These are phyloP conservation scores for Globisporangium carolinianum DNA, from an alignment of 352 stramenopile species.

Conservation along the genomic window DNA sequence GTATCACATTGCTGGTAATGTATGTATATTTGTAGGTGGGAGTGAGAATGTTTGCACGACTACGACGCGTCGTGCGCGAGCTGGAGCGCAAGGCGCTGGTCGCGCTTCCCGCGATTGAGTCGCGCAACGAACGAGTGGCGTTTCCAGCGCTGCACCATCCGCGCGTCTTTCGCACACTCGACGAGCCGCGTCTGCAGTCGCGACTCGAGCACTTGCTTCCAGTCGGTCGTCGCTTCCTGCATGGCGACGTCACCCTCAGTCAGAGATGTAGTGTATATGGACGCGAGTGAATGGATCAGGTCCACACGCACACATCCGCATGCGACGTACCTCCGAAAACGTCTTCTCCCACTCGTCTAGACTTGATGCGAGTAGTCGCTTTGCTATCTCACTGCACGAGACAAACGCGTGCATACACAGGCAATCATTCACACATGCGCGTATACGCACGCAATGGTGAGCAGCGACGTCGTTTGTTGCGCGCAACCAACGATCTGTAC, in stretches of 20 bases:
- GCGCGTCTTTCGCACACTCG: constrained; percentile 38
- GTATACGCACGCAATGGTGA: neutral
- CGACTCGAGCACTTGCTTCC: constrained; percentile 43
- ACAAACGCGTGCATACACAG: neutral
- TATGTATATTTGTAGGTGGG: too few relatives aligned
- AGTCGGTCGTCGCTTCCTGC: constrained; percentile 56
- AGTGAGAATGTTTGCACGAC: too few relatives aligned
- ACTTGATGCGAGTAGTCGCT: constrained; percentile 38
- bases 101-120: constrained; percentile 73
- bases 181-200: constrained; percentile 49
- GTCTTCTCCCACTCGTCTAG: constrained; percentile 43
- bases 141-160: constrained; percentile 58
- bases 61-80: neutral
- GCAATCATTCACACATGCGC: neutral
- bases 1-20: too few relatives aligned
- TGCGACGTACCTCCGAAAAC: constrained; percentile 37
- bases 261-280: too few relatives aligned
- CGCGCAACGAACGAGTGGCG: constrained; percentile 73
- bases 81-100: constrained; percentile 26
- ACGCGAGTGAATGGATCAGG: too few relatives aligned
- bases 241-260: too few relatives aligned
- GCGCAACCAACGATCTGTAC: neutral
- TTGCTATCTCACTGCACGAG: constrained; percentile 46
- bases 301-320: neutral
- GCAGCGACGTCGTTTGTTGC: neutral